Conservation (phyloP, 2,329 filamentous ascomycete genomes). For the Didymella segeticola region DNA sequence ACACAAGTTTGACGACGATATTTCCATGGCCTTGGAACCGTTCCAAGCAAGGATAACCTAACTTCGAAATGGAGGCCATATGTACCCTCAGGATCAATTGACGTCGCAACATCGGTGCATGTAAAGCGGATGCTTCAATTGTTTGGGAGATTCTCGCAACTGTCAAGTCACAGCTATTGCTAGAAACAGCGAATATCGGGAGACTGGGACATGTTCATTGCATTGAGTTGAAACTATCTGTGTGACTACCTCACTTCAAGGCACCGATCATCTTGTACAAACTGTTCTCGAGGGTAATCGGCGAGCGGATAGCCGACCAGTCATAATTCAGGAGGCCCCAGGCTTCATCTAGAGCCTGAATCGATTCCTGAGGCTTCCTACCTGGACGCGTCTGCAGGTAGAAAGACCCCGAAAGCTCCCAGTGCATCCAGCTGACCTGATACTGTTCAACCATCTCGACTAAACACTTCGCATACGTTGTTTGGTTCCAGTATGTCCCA, state of each 20-base stretch:
- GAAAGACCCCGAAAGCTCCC: conserved; percentile 41
- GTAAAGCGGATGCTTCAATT: no score
- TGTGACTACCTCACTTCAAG: conserved; percentile 22
- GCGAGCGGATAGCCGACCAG: conserved; percentile 35
- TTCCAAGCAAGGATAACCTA: no score
- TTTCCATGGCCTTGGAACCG: no score
- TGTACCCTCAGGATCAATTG: no score
- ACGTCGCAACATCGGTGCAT: no score
- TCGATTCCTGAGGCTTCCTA: conserved; percentile 30
- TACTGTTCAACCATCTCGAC: conserved; percentile 44
- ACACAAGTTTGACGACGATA: no score
- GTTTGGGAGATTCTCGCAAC: no score
- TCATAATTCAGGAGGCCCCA: conserved; percentile 43
- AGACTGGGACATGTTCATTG: no score
- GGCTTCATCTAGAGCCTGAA: conserved; percentile 39
- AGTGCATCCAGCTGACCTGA: conserved; percentile 40
- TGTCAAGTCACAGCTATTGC: no score
- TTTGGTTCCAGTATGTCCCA: conserved; percentile 43
- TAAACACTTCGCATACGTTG: conserved; percentile 40
- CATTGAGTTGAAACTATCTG: no score
- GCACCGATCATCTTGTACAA: conserved; percentile 42
- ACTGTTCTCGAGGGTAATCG: conserved; percentile 42
- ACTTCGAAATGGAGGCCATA: no score
- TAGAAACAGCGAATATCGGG: no score
- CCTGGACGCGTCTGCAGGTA: conserved; percentile 50